Conservation (phyloP, 2,329 filamentous ascomycete species). For the Scytalidium sp. region DNA sequence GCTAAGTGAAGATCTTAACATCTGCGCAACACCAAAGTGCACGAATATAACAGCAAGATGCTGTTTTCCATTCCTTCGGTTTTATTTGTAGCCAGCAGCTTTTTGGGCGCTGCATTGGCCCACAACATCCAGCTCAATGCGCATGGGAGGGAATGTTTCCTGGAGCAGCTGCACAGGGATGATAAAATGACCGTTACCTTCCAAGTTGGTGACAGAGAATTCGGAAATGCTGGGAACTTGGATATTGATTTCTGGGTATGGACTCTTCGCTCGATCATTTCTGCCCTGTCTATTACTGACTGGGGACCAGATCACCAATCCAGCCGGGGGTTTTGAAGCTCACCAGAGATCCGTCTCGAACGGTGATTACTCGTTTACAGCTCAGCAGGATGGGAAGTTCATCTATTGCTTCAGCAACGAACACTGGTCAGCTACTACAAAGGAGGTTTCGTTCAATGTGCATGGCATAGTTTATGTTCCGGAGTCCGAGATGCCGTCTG, state of each 20-base stretch:
- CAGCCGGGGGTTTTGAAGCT: conserved; percentile 69
- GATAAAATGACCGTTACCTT: conserved; percentile 99
- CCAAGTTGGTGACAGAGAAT: conserved; percentile 96
- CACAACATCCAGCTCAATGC: conserved; percentile 96
- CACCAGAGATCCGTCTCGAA: conserved; percentile 80
- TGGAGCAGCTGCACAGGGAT: conserved; percentile 86
- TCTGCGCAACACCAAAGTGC: not conserved
- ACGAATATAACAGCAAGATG: conserved; percentile 19
- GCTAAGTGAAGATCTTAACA: not conserved
- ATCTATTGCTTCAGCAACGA: conserved; percentile 99
- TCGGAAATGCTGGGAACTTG: conserved; percentile 88
- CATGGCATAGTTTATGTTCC: conserved; percentile 97
- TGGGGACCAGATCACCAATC: conserved; percentile 68
- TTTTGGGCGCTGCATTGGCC: conserved; percentile 58
- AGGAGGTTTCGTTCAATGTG: conserved; percentile 99
- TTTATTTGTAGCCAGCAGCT: conserved; percentile 23
- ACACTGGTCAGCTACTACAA: conserved; percentile 92
- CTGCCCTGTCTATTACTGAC: conserved; percentile 13
- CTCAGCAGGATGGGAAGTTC: conserved; percentile 82
- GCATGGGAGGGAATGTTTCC: conserved; percentile 96
- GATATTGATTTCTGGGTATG: conserved; percentile 98
- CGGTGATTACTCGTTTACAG: conserved; percentile 90
- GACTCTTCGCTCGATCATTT: not conserved
- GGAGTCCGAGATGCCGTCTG: conserved; percentile 77
- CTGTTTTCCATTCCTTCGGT: conserved; percentile 26